Conservation (phyloP, 257 asterid species). For the Dorcoceras hygrometricum region DNA sequence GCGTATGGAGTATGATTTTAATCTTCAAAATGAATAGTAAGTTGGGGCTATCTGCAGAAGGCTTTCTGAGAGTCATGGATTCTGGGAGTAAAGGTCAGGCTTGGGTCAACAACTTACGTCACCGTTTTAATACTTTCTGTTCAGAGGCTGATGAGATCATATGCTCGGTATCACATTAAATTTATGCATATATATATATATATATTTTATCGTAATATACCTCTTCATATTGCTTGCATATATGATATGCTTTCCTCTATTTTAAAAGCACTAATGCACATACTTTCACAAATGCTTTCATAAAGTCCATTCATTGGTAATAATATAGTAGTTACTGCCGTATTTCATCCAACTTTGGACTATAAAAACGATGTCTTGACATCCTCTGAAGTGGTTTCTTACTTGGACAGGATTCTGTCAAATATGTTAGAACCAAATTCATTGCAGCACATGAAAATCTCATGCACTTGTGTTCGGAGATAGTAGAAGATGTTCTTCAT, state of each 20-base stretch:
- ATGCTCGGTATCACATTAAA: background rate
- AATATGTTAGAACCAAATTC: background rate
- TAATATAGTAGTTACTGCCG: background rate
- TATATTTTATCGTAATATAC: background rate
- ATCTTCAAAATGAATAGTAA: too few relatives aligned
- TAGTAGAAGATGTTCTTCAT: background rate
- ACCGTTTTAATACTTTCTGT: background rate
- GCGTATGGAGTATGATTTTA: too few relatives aligned
- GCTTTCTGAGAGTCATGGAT: background rate
- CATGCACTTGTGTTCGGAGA: background rate
- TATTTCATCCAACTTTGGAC: background rate
- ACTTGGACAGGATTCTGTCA: background rate
- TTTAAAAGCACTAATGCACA: too few relatives aligned
- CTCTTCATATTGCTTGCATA: background rate
- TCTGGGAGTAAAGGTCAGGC: background rate
- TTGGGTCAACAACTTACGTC: background rate
- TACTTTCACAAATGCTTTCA: too few relatives aligned
- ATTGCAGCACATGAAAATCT: background rate
- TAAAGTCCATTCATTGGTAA: background rate
- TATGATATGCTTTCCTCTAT: too few relatives aligned
- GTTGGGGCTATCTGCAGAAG: background rate
- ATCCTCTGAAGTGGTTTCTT: background rate
- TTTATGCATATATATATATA: too few relatives aligned
- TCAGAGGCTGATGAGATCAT: background rate
- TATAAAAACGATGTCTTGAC: background rate